These are phyloP conservation scores for Jackrogersella minutella DNA, from an alignment of 495 filamentous ascomycete genomes.

Conservation along the genomic window DNA sequence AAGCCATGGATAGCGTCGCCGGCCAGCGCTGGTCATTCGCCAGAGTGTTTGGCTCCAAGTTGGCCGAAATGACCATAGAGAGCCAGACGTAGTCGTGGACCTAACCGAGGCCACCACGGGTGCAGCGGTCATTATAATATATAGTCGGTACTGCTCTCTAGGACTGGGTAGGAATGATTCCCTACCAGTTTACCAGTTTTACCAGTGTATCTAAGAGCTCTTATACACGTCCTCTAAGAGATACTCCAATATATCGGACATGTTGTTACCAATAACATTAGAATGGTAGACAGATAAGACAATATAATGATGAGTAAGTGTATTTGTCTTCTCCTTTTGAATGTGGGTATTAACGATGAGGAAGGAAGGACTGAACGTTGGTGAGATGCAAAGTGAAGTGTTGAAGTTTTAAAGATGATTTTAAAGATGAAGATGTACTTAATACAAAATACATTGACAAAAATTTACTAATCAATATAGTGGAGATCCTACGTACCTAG, in stretches of 20 bases:
- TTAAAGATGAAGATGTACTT: too few species aligned
- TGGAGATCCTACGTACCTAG: too few species aligned
- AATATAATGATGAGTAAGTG: too few species aligned
- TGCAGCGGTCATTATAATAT: slow-evolving; percentile 3
- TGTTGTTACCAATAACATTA: neutral
- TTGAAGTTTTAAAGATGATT: too few species aligned
- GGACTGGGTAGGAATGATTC: neutral
- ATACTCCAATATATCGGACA: neutral
- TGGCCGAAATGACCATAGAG: slow-evolving; percentile 13
- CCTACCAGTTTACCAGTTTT: neutral
- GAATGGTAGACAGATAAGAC: too few species aligned
- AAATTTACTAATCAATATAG: too few species aligned
- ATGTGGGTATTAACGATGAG: too few species aligned
- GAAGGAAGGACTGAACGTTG: too few species aligned
- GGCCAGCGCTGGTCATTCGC: slow-evolving; percentile 26
- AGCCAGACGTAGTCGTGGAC: neutral
- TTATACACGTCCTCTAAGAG: neutral
- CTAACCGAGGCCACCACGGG: neutral
- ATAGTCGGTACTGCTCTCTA: neutral
- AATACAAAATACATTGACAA: too few species aligned
- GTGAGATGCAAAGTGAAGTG: too few species aligned
- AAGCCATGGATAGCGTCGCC: slow-evolving; percentile 25
- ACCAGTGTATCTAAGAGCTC: too few species aligned
- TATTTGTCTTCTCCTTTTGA: too few species aligned
- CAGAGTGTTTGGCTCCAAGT: slow-evolving; percentile 29